Conservation (phyloP, 2,329 filamentous ascomycete genomes). For the Cadophora sp. region DNA sequence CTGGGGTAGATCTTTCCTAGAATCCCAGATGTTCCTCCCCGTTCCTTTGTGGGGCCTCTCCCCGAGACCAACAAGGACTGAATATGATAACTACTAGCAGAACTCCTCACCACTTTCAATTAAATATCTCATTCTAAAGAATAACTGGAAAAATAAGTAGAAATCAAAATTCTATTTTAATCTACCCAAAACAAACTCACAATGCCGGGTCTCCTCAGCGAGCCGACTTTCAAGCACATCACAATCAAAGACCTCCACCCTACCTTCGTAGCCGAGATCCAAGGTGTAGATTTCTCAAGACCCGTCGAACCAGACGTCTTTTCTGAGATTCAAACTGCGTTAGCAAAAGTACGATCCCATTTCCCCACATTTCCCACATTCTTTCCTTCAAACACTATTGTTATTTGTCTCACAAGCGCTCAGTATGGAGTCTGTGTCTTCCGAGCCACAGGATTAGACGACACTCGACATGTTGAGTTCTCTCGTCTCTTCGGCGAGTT, state of each 20-base stretch:
- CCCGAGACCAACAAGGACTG: neutral
- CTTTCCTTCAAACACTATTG: conserved; percentile 17
- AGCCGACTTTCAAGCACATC: conserved; percentile 42
- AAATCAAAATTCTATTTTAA: too few relatives aligned
- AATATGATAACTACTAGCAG: too few relatives aligned
- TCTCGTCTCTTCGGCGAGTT: conserved; percentile 59
- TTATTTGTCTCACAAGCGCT: neutral
- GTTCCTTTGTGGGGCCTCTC: conserved; percentile 2
- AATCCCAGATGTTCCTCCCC: neutral
- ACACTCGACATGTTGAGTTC: conserved; percentile 59
- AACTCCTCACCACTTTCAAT: too few relatives aligned
- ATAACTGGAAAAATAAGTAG: too few relatives aligned
- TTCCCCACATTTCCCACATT: neutral
- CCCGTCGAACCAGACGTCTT: conserved; percentile 46
- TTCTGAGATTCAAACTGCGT: conserved; percentile 46
- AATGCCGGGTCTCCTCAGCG: conserved; percentile 34
- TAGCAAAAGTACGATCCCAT: conserved; percentile 44
- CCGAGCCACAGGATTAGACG: conserved; percentile 56
- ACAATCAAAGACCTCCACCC: conserved; percentile 46
- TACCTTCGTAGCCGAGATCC: conserved; percentile 49
- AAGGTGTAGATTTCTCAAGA: conserved; percentile 47
- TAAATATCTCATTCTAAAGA: too few relatives aligned
- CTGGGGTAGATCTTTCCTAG: neutral
- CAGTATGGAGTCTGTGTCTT: conserved; percentile 62
- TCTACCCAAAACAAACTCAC: neutral